Percentiles rank a stretch among this genome's conserved stretches.
Evolutionary conservation across 768 basidiomycete species (phyloP).

Genomic region (Xerocomus potaroensis): DNA sequence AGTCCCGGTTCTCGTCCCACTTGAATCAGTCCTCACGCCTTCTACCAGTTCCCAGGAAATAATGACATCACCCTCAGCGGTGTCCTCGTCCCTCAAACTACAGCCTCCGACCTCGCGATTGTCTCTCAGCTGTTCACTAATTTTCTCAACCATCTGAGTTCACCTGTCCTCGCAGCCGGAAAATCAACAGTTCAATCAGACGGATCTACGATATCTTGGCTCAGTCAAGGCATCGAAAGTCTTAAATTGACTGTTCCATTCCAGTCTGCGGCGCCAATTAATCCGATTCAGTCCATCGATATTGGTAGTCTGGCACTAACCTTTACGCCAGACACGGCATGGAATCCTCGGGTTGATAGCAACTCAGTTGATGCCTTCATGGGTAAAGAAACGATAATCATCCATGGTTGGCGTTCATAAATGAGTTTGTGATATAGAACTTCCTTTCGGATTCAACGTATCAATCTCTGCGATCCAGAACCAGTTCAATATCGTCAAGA

Average conservation of each 20-base stretch:
- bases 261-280: slow-evolving; percentile 44
- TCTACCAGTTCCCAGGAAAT: slow-evolving; percentile 42
- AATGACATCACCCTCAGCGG: slow-evolving; percentile 61
- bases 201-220: slow-evolving; percentile 59
- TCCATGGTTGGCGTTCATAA: not conserved
- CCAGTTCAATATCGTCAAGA: slow-evolving; percentile 55
- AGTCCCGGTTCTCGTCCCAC: slow-evolving; percentile 2
- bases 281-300: slow-evolving; percentile 59
- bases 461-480: slow-evolving; percentile 60
- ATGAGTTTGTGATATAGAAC: slow-evolving; percentile 35
- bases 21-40: slow-evolving; percentile 1
- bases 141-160: slow-evolving; percentile 61
- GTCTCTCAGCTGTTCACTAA: slow-evolving; percentile 65
- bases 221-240: slow-evolving; percentile 54
- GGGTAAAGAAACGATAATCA: slow-evolving; percentile 33
- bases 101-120: slow-evolving; percentile 39
- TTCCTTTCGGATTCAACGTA: slow-evolving; percentile 69
- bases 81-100: slow-evolving; percentile 49
- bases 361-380: slow-evolving; percentile 56
- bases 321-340: slow-evolving; percentile 52
- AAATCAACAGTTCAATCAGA: slow-evolving; percentile 54
- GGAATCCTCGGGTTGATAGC: slow-evolving; percentile 55
- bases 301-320: slow-evolving; percentile 56
- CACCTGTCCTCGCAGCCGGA: slow-evolving; percentile 58
- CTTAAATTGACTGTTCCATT: slow-evolving; percentile 64